Percentiles rank a stretch among this genome's conserved stretches.
These are phyloP conservation scores for Nannochloropsis salina DNA, from an alignment of 108 stramenopile species.

Conservation along the genomic window DNA sequence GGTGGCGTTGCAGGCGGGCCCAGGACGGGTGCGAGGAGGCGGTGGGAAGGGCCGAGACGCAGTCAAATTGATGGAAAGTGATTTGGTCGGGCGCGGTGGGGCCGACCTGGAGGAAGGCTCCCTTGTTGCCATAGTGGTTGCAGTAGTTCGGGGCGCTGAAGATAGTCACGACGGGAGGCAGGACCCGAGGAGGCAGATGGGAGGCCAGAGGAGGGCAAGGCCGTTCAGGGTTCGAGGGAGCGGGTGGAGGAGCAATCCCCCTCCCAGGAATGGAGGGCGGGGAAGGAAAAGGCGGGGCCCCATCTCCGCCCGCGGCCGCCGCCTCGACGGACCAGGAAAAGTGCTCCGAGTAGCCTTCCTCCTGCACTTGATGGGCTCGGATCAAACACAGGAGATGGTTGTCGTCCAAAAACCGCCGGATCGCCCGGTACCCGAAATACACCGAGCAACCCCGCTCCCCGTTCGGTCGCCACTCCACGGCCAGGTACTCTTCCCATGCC, in stretches of 20 bases:
- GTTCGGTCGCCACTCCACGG: neutral
- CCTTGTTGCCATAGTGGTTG: slow-evolving; percentile 60
- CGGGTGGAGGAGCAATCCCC: neutral
- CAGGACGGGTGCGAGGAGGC: neutral
- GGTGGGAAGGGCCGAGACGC: slow-evolving; percentile 23
- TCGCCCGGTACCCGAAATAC: slow-evolving; percentile 56
- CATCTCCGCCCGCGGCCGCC: neutral
- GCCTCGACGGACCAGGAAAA: slow-evolving; percentile 28
- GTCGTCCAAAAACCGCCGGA: slow-evolving; percentile 49
- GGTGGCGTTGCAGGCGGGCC: slow-evolving; percentile 21
- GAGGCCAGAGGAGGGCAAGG: neutral
- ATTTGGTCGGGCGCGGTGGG: neutral
- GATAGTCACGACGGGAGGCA: slow-evolving; percentile 54
- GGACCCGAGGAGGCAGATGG: neutral
- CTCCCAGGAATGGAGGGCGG: neutral
- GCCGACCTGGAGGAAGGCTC: slow-evolving; percentile 50
- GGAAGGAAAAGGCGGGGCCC: neutral
- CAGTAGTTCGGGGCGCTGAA: slow-evolving; percentile 62
- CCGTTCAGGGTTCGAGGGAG: neutral
- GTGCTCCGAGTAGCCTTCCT: slow-evolving; percentile 56
- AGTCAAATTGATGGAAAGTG: neutral
- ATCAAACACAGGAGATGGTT: slow-evolving; percentile 55
- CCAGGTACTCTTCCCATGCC: slow-evolving; percentile 11
- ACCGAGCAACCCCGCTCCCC: slow-evolving; percentile 50
- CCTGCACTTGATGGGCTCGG: slow-evolving; percentile 58